Conservation (phyloP, 73 alveolate species). For the Tetrahymena elliotti region DNA sequence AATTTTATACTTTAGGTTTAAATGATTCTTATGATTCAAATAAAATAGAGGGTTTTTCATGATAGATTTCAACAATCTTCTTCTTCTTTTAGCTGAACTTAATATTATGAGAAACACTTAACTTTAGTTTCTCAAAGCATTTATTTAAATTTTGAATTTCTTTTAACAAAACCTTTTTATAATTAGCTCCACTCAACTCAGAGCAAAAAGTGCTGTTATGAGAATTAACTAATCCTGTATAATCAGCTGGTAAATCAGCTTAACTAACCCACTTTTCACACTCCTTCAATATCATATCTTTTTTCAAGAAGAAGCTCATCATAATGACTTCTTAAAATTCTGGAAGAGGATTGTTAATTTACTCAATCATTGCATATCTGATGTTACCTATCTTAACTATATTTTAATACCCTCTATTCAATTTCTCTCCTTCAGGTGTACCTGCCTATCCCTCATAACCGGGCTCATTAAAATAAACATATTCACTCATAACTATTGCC, state of each 20-base stretch:
- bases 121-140: background rate
- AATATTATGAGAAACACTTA: background rate
- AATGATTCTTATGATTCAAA: background rate
- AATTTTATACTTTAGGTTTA: background rate
- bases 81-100: background rate
- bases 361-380: slow-evolving; percentile 90
- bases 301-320: slow-evolving; percentile 63
- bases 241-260: slow-evolving; percentile 75
- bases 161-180: background rate
- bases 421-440: slow-evolving; percentile 80
- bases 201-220: slow-evolving; percentile 47
- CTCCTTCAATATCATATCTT: slow-evolving; percentile 56
- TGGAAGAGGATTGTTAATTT: slow-evolving; percentile 77
- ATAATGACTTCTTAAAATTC: slow-evolving; percentile 81
- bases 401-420: slow-evolving; percentile 90
- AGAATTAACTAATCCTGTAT: slow-evolving; percentile 66
- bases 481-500: slow-evolving; percentile 91
- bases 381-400: slow-evolving; percentile 86
- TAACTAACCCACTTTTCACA: slow-evolving; percentile 57
- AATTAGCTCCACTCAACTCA: background rate
- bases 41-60: background rate
- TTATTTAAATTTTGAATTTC: background rate
- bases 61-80: background rate
- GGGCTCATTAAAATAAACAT: slow-evolving; percentile 95
- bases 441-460: slow-evolving; percentile 95